Evolutionary conservation across 148 eudicot species (phyloP), one percentile per base, ranked within the genome.

Genomic region (Polygonum maritimum): DNA sequence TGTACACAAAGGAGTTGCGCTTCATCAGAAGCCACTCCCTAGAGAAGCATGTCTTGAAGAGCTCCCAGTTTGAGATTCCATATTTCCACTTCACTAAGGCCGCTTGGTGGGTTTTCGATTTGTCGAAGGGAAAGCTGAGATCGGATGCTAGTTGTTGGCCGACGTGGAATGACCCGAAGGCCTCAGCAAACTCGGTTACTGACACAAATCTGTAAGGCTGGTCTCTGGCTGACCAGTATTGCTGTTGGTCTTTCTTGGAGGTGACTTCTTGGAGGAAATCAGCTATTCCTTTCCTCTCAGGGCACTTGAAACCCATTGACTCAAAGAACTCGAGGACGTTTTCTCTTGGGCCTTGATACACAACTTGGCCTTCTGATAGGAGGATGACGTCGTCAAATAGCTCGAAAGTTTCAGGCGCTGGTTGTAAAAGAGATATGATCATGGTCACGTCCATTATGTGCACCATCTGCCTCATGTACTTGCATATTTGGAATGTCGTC

Each of bases 191-290:
- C 39, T 87, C 88, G 16, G 84, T 15, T 3, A 86, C 86, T 0
- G 90, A 79, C 49, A 90, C 69, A 62, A 83, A 90, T 75, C 57
- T 76, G 74, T 90, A 90, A 19, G 87, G 81, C 67, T 82, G 80
- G 55, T 86, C 62, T 41, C 63, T 82, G 48, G 26, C 85, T 76
- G 39, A 83, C 94, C 94, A 92, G 73, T 88, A 92, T 70, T 92
- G 97, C 80, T 87, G 86, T 87, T 90, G 97, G 69, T 92, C 94
- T 74, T 90, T 92, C 77, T 76, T 84, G 36, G 97, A 92, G 55
- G 97, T 89, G 38, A 92, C 92, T 84, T 92, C 97, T 83, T 92
- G 97, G 51, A 92, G 91, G 80, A 92, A 92, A 75, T 92, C 97
- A 3, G 97, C 92, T 22, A 88, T 88, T 55, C 91, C 97, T 85